A percentile compares a stretch with the other conserved stretches of the same genome.
Evolutionary conservation across 371 early-diverging fungal genomes (phyloP).

Genomic region (Nematocida sp.): DNA sequence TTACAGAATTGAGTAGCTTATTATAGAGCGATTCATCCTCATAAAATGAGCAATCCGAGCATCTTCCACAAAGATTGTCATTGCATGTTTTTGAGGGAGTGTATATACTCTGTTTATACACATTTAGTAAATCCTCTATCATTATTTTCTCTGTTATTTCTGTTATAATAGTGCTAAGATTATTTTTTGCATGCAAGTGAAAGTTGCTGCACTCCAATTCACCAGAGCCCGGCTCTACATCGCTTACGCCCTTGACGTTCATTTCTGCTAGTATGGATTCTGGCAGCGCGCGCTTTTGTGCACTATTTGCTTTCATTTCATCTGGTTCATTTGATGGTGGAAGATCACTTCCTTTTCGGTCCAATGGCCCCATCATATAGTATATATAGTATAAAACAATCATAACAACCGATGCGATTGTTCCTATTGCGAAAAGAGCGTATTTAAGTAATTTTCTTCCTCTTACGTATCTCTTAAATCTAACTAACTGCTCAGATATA

Average conservation of each 20-base stretch:
- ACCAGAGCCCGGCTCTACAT: neutral
- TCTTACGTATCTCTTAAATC: constrained; percentile 17
- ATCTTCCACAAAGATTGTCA: constrained; percentile 36
- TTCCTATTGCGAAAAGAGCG: neutral
- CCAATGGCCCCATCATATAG: constrained; percentile 3
- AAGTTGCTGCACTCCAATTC: neutral
- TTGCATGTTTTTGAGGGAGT: neutral
- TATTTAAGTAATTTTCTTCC: constrained; percentile 11
- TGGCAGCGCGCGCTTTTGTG: neutral
- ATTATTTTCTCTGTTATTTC: constrained; percentile 4
- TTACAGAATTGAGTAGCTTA: neutral
- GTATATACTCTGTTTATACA: neutral
- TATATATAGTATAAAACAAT: constrained; percentile 10
- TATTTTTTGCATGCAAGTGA: neutral
- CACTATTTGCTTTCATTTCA: neutral
- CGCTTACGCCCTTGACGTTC: neutral
- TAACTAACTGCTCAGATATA: neutral
- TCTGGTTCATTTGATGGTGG: neutral
- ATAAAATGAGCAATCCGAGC: constrained; percentile 29
- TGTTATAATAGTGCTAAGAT: neutral
- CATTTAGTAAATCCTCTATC: neutral
- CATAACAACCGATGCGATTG: neutral
- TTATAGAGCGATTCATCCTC: constrained; percentile 16
- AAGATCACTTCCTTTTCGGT: neutral
- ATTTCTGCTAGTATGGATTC: neutral